phyloP scores from a whole-genome alignment of 1,284 basidiomycete genomes.

The Thelephora terrestris region DNA sequence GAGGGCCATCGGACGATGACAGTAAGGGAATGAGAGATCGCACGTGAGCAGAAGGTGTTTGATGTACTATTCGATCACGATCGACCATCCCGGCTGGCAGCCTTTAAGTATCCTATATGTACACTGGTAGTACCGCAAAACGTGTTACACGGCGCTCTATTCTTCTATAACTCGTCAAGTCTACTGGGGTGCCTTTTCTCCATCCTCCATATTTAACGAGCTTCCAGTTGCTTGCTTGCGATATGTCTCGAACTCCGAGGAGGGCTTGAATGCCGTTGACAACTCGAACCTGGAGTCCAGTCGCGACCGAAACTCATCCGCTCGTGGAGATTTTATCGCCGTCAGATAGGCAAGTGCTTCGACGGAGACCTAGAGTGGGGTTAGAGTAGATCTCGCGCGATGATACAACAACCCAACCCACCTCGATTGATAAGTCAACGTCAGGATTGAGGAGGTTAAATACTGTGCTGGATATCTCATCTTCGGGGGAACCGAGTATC shows the following conservation, averaged over 20 bases:
- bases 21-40: too few relatives aligned
- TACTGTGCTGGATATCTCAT: constrained; percentile 50
- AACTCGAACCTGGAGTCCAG: constrained; percentile 45
- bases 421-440: constrained; percentile 39
- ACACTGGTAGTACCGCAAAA: too few relatives aligned
- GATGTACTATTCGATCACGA: too few relatives aligned
- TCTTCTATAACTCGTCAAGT: background rate
- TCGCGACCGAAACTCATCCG: constrained; percentile 46
- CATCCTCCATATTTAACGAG: constrained; percentile 5
- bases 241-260: constrained; percentile 32
- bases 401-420: constrained; percentile 21
- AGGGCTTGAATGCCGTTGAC: constrained; percentile 55
- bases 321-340: constrained; percentile 37
- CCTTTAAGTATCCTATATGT: too few relatives aligned
- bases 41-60: too few relatives aligned
- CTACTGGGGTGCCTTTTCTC: constrained; percentile 4
- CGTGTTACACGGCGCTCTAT: too few relatives aligned
- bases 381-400: background rate
- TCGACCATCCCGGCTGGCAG: too few relatives aligned
- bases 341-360: constrained; percentile 37
- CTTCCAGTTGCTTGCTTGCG: constrained; percentile 17
- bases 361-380: constrained; percentile 33
- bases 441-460: constrained; percentile 41
- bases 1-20: too few relatives aligned
- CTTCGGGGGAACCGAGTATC: constrained; percentile 34